A percentile compares a stretch with the other conserved stretches of the same genome.
phyloP scores from a whole-genome alignment of 192 early-diverging fungal genomes.

The Allomyces arbusculus region DNA sequence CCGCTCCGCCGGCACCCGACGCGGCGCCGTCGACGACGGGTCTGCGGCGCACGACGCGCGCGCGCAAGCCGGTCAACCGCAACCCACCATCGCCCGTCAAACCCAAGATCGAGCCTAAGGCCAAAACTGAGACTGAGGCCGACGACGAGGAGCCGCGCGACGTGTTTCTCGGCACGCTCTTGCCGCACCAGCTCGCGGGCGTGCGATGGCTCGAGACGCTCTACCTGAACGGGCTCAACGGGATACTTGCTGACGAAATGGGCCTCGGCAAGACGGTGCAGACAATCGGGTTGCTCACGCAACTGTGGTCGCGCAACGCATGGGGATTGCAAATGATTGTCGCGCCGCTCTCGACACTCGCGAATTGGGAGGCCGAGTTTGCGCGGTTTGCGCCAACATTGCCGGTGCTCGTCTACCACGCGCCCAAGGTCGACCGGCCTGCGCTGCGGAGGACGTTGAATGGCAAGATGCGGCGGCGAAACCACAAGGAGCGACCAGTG shows the following conservation, averaged over 20 bases:
- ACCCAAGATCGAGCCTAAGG: too few species aligned
- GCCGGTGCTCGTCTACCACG: conserved; percentile 72
- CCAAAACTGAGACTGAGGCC: neutral
- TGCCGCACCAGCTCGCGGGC: conserved; percentile 85
- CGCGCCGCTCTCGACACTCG: conserved; percentile 68
- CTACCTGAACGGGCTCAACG: conserved; percentile 90
- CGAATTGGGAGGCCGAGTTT: conserved; percentile 86
- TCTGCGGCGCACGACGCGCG: too few species aligned
- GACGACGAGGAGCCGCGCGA: conserved; percentile 4
- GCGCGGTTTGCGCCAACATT: conserved; percentile 60
- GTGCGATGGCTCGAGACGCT: conserved; percentile 88
- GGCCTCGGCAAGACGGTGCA: conserved; percentile 88
- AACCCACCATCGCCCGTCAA: too few species aligned
- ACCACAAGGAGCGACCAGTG: neutral
- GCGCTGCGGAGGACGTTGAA: conserved; percentile 45
- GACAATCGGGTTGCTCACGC: conserved; percentile 73
- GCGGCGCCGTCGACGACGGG: too few species aligned
- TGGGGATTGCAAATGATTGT: conserved; percentile 80
- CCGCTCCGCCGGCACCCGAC: too few species aligned
- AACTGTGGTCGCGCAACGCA: conserved; percentile 52
- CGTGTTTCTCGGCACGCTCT: conserved; percentile 26
- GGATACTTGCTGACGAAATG: conserved; percentile 93
- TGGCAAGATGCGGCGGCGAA: conserved; percentile 15
- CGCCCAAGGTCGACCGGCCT: conserved; percentile 43
- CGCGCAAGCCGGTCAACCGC: too few species aligned